Evolutionary conservation across 257 asterid genomes (phyloP), one percentile per base, ranked within the genome.

Genomic region (Verbascum thapsus): DNA sequence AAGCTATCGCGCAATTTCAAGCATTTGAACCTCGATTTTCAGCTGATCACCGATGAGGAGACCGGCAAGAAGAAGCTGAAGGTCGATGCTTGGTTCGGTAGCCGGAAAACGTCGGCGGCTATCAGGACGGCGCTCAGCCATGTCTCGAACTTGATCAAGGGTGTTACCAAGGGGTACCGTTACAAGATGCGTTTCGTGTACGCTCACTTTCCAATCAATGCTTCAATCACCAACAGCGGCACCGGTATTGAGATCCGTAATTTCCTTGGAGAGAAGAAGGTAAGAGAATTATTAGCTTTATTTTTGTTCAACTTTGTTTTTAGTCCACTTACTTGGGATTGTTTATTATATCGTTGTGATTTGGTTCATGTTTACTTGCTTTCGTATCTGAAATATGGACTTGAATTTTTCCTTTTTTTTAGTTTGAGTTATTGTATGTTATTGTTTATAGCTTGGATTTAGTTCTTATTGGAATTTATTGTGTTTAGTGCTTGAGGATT

Each of bases 241-340:
- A 78, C 77, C 2, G 58, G 85, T 0, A 88, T 88, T 56, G 96
- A 88, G 91, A 88, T 88, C 77, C 81, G 95, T 12, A 88, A 88
- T 59, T 88, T 88, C 66, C 91, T 88, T 10, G 96, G 95, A 54
- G 95, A 88, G 79, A 88, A 88, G 74, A 85, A 69, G 96, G 96
- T 85, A 59, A n/a, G 7, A 6, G 6, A 11, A 10, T 5, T n/a
- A 4, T 3, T 13, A 11, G 6, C 4, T 40, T 1, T 20, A 1
- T 13, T 15, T 18, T 16, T 40, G 11, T 42, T 1, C 9, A 1
- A 66, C 19, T 7, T 22, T 3, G n/a, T 61, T 12, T 8, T 18
- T 9, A 47, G 10, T 15, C 1, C 13, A 22, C 3, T 54, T 13
- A 1, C 11, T 23, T 16, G 5, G 2, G n/a, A n/a, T 18, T n/a